phyloP scores from a whole-genome alignment of 306 rosid genomes.

The Geum urbanum region DNA sequence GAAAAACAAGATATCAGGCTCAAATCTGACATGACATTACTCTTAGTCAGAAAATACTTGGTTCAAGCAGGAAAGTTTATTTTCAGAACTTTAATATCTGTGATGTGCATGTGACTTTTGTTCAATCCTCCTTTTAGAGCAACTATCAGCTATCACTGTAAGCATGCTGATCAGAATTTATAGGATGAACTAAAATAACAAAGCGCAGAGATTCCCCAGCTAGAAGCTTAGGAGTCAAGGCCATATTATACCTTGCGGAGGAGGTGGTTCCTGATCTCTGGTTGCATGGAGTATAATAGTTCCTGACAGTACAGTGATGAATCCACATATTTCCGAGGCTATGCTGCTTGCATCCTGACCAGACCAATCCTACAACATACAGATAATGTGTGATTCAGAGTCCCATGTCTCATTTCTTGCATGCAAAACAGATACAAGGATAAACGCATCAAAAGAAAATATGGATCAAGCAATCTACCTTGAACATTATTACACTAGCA shows the following conservation, averaged over 20 bases:
- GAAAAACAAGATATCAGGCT: no score
- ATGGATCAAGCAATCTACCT: slow-evolving; percentile 41
- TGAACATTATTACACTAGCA: slow-evolving; percentile 89
- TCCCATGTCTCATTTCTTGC: neutral
- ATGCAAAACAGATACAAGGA: neutral
- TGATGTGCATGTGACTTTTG: neutral
- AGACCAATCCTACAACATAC: slow-evolving; percentile 75
- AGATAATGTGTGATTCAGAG: slow-evolving; percentile 17
- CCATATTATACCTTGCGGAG: slow-evolving; percentile 51
- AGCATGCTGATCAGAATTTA: neutral
- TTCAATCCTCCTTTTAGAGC: neutral
- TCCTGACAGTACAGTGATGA: slow-evolving; percentile 90
- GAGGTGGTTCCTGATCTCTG: slow-evolving; percentile 65
- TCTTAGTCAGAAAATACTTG: no score
- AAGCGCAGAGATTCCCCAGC: neutral
- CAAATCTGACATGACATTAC: neutral
- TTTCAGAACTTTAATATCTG: neutral
- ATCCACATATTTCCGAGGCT: slow-evolving; percentile 90
- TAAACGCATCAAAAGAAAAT: slow-evolving; percentile 11
- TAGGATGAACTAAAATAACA: neutral
- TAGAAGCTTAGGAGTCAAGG: neutral
- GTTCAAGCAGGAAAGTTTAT: no score
- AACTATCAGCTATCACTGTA: neutral
- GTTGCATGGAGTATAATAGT: slow-evolving; percentile 78
- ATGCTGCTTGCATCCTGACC: slow-evolving; percentile 74